phyloP scores from a whole-genome alignment of 345 rosid species.

The Eucalyptus grandis region DNA sequence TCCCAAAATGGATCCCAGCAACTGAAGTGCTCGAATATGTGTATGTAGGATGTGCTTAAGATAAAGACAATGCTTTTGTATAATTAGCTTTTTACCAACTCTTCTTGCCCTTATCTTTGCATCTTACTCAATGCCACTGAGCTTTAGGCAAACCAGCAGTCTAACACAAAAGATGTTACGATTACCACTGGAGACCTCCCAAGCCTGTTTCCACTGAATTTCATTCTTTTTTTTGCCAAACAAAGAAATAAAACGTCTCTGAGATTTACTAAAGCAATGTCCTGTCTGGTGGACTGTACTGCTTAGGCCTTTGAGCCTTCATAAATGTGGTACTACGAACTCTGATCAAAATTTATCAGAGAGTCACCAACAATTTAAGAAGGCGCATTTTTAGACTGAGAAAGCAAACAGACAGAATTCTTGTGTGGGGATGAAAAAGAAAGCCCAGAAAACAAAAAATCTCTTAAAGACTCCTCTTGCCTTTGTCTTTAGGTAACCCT shows the following conservation, averaged over 20 bases:
- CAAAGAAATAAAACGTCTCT: not conserved
- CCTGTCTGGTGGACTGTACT: not conserved
- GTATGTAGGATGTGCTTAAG: not conserved
- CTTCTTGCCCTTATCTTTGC: conserved; percentile 22
- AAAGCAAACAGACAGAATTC: not conserved
- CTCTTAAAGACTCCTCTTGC: not conserved
- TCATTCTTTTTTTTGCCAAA: not conserved
- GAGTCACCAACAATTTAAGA: not conserved
- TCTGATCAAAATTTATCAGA: conserved; percentile 1
- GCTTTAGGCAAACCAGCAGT: conserved; percentile 26
- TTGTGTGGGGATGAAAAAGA: not conserved
- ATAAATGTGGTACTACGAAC: not conserved
- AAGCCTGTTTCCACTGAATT: not conserved
- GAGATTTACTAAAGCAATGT: not conserved
- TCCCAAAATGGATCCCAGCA: not conserved
- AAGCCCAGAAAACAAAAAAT: not conserved
- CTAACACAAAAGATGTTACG: conserved; percentile 2
- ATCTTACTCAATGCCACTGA: conserved; percentile 20
- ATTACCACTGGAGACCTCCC: not conserved
- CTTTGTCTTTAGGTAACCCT: not conserved
- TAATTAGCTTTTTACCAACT: conserved; percentile 6
- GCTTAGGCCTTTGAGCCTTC: not conserved
- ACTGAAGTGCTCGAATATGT: not conserved
- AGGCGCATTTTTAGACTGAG: not conserved
- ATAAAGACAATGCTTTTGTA: not conserved